Percentiles rank a stretch among this genome's conserved stretches.
These are phyloP conservation scores for Hibiscus trionum DNA, from an alignment of 345 rosid species.

Conservation along the genomic window DNA sequence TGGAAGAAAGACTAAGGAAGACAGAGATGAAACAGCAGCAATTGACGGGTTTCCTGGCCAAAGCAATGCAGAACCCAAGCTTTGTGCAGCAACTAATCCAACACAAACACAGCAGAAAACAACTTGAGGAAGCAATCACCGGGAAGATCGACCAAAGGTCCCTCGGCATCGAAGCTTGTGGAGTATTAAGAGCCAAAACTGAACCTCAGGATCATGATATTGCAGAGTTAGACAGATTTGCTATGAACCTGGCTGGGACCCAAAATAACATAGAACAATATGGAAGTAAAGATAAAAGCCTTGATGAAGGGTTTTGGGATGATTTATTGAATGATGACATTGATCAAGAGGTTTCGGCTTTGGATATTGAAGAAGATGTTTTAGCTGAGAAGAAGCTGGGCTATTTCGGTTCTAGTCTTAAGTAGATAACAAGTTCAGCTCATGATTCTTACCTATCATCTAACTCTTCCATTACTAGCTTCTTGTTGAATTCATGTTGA, in stretches of 20 bases:
- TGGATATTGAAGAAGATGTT: conserved; percentile 25
- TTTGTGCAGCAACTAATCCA: conserved; percentile 48
- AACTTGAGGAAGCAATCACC: conserved; percentile 45
- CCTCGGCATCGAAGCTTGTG: conserved; percentile 15
- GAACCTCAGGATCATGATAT: conserved; percentile 36
- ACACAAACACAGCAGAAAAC: conserved; percentile 42
- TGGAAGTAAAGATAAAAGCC: conserved; percentile 16
- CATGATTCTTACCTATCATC: not conserved
- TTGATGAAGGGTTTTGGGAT: conserved; percentile 53
- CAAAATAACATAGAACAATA: conserved; percentile 4
- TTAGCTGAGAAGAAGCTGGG: conserved; percentile 31
- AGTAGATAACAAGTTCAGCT: not conserved
- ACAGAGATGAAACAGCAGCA: conserved; percentile 59
- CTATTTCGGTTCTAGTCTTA: conserved; percentile 26
- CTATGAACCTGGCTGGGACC: conserved; percentile 28
- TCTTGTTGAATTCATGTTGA: not conserved
- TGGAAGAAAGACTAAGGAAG: conserved; percentile 49
- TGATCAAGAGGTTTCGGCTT: conserved; percentile 29
- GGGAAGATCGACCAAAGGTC: conserved; percentile 47
- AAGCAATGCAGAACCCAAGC: conserved; percentile 57
- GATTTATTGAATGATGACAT: conserved; percentile 38
- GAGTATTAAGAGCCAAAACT: not conserved
- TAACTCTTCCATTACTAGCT: not conserved
- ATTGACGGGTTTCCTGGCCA: conserved; percentile 68
- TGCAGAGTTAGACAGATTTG: conserved; percentile 40